A percentile compares a stretch with the other conserved stretches of the same genome.
Conservation (phyloP, 805 yeast genomes). For the Lipomyces japonicus region DNA sequence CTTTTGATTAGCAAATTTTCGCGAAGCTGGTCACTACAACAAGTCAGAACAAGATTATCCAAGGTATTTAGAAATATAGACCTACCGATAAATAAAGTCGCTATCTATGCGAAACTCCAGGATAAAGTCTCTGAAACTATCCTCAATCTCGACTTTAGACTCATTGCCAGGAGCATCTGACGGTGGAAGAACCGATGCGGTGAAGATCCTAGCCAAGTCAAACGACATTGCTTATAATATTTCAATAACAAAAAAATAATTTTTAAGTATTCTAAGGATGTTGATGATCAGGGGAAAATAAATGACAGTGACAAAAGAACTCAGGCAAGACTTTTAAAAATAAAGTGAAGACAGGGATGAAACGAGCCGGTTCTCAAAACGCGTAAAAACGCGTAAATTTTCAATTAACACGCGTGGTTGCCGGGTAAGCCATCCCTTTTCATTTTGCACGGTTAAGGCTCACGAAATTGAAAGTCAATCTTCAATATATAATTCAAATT, state of each 20-base stretch:
- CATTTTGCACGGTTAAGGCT: too few relatives aligned
- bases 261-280: too few relatives aligned
- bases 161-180: constrained; percentile 58
- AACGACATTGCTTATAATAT: constrained; percentile 40
- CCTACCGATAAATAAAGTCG: constrained; percentile 63
- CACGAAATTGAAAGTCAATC: too few relatives aligned
- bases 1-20: constrained; percentile 77
- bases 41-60: not conserved
- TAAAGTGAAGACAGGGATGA: not conserved
- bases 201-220: constrained; percentile 39
- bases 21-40: constrained; percentile 71
- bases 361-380: too few relatives aligned
- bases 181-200: constrained; percentile 30
- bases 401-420: too few relatives aligned
- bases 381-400: too few relatives aligned
- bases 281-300: not conserved
- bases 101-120: constrained; percentile 80
- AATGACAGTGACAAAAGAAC: not conserved
- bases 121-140: constrained; percentile 66
- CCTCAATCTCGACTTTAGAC: constrained; percentile 36
- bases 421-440: too few relatives aligned
- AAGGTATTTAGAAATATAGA: not conserved
- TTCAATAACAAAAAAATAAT: too few relatives aligned
- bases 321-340: not conserved
- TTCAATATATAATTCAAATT: too few relatives aligned